A percentile compares a stretch with the other conserved stretches of the same genome.
phyloP scores from a whole-genome alignment of 768 basidiomycete genomes.

The Suillus spraguei region DNA sequence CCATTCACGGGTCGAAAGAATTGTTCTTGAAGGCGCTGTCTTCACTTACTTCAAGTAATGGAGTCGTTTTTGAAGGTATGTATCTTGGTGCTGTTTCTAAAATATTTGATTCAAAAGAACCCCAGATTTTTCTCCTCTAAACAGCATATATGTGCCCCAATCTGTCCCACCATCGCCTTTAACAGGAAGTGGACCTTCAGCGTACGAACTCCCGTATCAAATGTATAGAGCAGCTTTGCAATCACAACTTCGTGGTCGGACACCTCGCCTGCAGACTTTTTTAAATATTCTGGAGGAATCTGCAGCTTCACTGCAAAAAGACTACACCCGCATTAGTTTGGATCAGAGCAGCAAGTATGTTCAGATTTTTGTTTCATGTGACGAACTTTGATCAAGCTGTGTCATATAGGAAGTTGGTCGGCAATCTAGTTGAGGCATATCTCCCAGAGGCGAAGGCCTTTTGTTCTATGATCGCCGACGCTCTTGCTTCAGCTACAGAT shows the following conservation, averaged over 20 bases:
- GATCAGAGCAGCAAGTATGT: constrained; percentile 49
- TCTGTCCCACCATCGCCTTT: constrained; percentile 49
- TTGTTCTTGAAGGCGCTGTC: constrained; percentile 47
- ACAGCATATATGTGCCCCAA: constrained; percentile 58
- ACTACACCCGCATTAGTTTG: constrained; percentile 50
- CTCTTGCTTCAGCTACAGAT: constrained; percentile 41
- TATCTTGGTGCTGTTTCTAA: neutral
- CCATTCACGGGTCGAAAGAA: constrained; percentile 46
- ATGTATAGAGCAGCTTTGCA: constrained; percentile 63
- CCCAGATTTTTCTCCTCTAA: constrained; percentile 53
- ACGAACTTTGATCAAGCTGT: constrained; percentile 8
- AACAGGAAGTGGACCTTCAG: constrained; percentile 34
- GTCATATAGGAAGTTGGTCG: constrained; percentile 40
- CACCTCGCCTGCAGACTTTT: constrained; percentile 59
- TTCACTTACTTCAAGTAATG: constrained; percentile 14
- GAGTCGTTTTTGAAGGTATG: neutral
- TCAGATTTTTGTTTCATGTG: neutral
- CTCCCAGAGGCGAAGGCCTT: constrained; percentile 52
- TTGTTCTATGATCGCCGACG: constrained; percentile 43
- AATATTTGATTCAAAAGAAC: neutral
- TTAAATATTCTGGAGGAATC: constrained; percentile 61
- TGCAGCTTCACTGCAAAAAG: constrained; percentile 58
- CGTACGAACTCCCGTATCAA: constrained; percentile 50
- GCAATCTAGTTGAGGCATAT: constrained; percentile 47
- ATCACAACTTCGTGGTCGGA: constrained; percentile 66